Evolutionary conservation across 2,329 filamentous ascomycete genomes (phyloP).

Genomic region (Sclerotinia minor): DNA sequence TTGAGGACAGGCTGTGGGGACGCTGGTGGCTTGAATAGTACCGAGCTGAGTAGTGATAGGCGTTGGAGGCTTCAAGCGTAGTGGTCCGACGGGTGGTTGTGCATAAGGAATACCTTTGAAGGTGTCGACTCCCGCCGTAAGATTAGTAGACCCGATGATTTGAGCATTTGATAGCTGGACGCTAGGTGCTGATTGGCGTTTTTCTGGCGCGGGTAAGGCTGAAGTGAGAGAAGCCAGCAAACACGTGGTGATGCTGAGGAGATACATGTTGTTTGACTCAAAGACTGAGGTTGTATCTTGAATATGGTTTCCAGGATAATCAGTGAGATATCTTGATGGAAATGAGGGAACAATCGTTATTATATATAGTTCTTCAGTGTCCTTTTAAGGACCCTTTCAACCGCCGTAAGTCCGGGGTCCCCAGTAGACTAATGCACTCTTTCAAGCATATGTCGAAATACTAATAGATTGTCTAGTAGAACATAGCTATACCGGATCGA

Average conservation of each 20-base stretch:
- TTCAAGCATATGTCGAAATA: too few relatives aligned
- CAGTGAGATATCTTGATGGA: background rate
- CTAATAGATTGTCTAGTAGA: too few relatives aligned
- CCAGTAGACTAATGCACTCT: too few relatives aligned
- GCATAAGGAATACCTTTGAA: conserved; percentile 44
- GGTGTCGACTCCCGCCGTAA: conserved; percentile 5
- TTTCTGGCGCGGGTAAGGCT: background rate
- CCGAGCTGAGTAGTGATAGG: conserved; percentile 31
- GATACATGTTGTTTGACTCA: background rate
- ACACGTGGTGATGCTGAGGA: background rate
- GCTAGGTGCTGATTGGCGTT: background rate
- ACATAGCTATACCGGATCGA: too few relatives aligned
- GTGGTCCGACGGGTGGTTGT: conserved; percentile 44
- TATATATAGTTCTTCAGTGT: background rate
- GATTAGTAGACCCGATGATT: background rate
- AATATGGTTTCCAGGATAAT: background rate
- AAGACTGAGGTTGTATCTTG: background rate
- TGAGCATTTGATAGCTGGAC: conserved; percentile 14
- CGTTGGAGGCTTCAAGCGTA: conserved; percentile 47
- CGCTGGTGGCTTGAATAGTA: conserved; percentile 37
- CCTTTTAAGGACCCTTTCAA: too few relatives aligned
- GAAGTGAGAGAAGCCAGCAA: conserved; percentile 1
- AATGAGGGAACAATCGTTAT: too few relatives aligned
- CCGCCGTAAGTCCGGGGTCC: too few relatives aligned
- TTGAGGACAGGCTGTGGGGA: conserved; percentile 42